These are phyloP conservation scores for Penicillium goetzii DNA, from an alignment of 495 filamentous ascomycete species.

Conservation along the genomic window DNA sequence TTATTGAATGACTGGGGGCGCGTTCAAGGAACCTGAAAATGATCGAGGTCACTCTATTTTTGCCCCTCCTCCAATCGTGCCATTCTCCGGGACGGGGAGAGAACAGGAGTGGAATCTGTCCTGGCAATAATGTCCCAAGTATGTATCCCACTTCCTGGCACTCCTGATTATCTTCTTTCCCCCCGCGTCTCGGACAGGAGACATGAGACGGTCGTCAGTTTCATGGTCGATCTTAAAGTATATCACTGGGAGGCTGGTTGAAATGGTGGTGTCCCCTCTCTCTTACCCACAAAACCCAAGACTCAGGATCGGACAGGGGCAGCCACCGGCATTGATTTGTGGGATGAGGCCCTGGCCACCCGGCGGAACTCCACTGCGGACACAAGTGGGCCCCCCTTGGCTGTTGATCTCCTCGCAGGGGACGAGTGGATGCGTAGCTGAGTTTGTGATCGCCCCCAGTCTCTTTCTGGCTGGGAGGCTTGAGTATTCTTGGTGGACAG, in stretches of 20 bases:
- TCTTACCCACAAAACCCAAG: background rate
- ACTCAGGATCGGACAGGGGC: constrained; percentile 6
- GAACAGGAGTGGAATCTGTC: constrained; percentile 14
- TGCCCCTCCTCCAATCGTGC: constrained; percentile 2
- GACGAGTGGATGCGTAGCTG: constrained; percentile 9
- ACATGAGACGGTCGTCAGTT: constrained; percentile 35
- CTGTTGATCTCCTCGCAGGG: constrained; percentile 6
- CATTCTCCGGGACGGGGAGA: constrained; percentile 16
- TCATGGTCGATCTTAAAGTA: constrained; percentile 24
- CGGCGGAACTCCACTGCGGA: constrained; percentile 7
- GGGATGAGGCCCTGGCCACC: constrained; percentile 7
- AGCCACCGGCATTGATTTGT: constrained; percentile 5
- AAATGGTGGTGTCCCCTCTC: background rate
- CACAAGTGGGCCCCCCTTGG: constrained; percentile 1
- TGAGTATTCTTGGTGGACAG: background rate
- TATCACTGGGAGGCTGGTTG: constrained; percentile 19
- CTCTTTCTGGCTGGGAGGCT: background rate
- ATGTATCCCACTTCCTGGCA: background rate
- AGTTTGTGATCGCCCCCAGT: constrained; percentile 15
- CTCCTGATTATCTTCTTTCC: constrained; percentile 8
- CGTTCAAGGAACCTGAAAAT: constrained; percentile 6
- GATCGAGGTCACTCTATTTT: background rate
- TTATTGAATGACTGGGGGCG: background rate
- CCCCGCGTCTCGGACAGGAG: constrained; percentile 30
- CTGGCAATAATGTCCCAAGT: constrained; percentile 17